Evolutionary conservation across 306 rosid genomes (phyloP).

Genomic region (Ochetophila trinervis): DNA sequence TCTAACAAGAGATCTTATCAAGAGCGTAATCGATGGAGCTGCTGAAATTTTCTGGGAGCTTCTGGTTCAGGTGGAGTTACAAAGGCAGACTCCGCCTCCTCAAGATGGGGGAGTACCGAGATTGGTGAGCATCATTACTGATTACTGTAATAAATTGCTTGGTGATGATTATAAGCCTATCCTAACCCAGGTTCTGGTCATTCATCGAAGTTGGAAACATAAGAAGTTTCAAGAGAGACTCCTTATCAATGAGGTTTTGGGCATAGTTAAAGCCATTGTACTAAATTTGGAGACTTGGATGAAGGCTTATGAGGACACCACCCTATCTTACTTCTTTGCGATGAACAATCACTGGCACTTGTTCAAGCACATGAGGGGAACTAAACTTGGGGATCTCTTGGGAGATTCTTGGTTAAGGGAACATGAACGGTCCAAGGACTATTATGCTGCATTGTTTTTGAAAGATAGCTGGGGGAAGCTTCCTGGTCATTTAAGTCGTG

Average conservation of each 20-base stretch:
- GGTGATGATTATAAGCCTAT: slow-evolving; percentile 88
- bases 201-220: slow-evolving; percentile 91
- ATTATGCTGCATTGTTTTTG: slow-evolving; percentile 57
- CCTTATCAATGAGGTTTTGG: slow-evolving; percentile 56
- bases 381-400: slow-evolving; percentile 72
- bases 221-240: slow-evolving; percentile 85
- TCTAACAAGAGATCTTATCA: slow-evolving; percentile 94
- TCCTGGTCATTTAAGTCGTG: slow-evolving; percentile 86
- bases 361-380: slow-evolving; percentile 77
- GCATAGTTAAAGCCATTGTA: slow-evolving; percentile 76
- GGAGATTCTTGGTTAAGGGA: slow-evolving; percentile 66
- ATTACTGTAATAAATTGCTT: slow-evolving; percentile 83
- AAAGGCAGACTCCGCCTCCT: slow-evolving; percentile 85
- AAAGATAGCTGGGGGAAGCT: slow-evolving; percentile 96
- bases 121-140: slow-evolving; percentile 75
- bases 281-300: slow-evolving; percentile 74
- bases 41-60: slow-evolving; percentile 98
- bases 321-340: slow-evolving; percentile 64
- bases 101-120: slow-evolving; percentile 74
- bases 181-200: slow-evolving; percentile 82
- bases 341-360: slow-evolving; percentile 94
- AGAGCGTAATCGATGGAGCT: slow-evolving; percentile 82
- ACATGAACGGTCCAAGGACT: slow-evolving; percentile 82
- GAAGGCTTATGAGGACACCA: slow-evolving; percentile 66
- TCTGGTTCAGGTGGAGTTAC: slow-evolving; percentile 75